Conservation (phyloP, 169 alveolate species). For the Cryptosporidium felis region DNA sequence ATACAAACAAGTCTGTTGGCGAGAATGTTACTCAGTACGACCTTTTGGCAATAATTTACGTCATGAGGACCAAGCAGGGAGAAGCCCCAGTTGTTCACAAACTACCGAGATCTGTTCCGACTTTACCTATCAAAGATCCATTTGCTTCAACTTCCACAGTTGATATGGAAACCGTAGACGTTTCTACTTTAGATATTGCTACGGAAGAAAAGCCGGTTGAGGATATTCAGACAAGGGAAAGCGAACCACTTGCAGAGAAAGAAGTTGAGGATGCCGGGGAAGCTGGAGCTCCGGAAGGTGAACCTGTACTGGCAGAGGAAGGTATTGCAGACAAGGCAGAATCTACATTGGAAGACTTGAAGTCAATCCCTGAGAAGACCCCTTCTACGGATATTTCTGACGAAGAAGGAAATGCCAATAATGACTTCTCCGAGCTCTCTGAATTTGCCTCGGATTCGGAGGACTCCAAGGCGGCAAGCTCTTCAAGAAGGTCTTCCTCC, state of each 20-base stretch:
- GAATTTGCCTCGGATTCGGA: constrained; percentile 52
- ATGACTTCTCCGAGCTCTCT: constrained; percentile 6
- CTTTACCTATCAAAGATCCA: constrained; percentile 12
- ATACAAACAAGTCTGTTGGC: constrained; percentile 19
- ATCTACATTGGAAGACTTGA: neutral
- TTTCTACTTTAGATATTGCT: neutral
- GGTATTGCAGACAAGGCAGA: neutral
- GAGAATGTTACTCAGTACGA: constrained; percentile 24
- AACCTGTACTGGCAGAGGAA: neutral
- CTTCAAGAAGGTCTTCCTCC: neutral
- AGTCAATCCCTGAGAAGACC: constrained; percentile 7
- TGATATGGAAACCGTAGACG: neutral
- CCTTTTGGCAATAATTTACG: constrained; percentile 16
- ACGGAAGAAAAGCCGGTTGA: neutral
- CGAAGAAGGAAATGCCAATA: neutral
- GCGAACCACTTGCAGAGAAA: too few species aligned
- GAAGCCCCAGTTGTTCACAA: constrained; percentile 42
- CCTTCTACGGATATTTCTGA: neutral
- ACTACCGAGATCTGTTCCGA: constrained; percentile 68
- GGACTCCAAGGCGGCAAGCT: constrained; percentile 10
- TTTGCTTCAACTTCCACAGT: constrained; percentile 1
- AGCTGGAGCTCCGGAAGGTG: neutral
- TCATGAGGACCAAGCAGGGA: constrained; percentile 35
- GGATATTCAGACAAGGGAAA: neutral
- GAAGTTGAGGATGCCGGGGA: neutral